Evolutionary conservation across 1,139 yeast species (phyloP).

Genomic region (Hansenula lynferdii): DNA sequence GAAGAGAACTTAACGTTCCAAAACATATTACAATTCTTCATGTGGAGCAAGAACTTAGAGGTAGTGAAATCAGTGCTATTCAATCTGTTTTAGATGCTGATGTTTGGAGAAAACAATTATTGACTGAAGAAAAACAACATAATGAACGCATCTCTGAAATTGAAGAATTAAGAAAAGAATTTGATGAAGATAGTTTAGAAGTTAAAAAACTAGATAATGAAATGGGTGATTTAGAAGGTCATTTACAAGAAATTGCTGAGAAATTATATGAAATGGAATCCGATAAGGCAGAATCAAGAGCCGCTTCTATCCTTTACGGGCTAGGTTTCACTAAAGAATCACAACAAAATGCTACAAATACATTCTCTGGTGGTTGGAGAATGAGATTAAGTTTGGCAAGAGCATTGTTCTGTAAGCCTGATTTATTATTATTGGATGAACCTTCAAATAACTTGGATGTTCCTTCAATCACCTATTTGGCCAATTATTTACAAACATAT

Average conservation of each 20-base stretch:
- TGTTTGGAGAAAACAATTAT: no score
- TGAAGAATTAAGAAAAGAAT: no score
- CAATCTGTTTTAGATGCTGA: conserved; percentile 97
- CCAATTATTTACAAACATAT: conserved; percentile 92
- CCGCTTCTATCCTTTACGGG: conserved; percentile 94
- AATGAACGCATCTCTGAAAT: no score
- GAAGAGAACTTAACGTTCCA: conserved; percentile 95
- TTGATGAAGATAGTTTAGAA: conserved; percentile 93
- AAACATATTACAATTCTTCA: no score
- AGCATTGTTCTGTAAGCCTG: conserved; percentile 83
- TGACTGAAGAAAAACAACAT: no score
- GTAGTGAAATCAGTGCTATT: no score
- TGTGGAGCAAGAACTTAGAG: no score
- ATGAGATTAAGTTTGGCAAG: conserved; percentile 76
- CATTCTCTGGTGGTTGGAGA: conserved; percentile 97
- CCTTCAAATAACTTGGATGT: conserved; percentile 99
- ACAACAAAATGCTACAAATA: conserved; percentile 87
- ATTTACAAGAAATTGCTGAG: no score
- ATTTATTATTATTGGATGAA: conserved; percentile 83
- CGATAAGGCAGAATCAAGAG: conserved; percentile 91
- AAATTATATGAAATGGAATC: conserved; percentile 98
- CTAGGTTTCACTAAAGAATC: conserved; percentile 89
- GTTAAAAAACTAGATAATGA: conserved; percentile 90
- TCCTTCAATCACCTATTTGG: conserved; percentile 99
- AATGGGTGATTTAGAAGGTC: conserved; percentile 85